A percentile compares a stretch with the other conserved stretches of the same genome.
phyloP scores from a whole-genome alignment of 192 early-diverging fungal genomes.

The Dissophora ornata region DNA sequence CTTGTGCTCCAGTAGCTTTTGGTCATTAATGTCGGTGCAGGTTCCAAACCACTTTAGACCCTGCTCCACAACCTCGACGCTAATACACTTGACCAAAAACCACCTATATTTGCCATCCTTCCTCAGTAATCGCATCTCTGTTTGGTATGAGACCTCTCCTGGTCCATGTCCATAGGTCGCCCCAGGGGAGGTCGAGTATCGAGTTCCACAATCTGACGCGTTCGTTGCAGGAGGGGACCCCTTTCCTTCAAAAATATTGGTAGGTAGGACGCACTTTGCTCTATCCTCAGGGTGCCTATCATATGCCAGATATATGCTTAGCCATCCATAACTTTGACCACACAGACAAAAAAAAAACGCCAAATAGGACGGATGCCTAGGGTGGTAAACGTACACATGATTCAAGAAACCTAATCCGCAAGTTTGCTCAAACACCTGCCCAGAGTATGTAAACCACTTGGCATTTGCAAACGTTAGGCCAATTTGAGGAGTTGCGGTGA shows the following conservation, averaged over 20 bases:
- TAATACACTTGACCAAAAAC: constrained; percentile 69
- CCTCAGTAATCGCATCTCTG: constrained; percentile 58
- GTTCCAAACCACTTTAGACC: constrained; percentile 68
- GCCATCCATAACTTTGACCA: too few species aligned
- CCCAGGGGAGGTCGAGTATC: constrained; percentile 29
- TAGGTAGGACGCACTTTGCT: constrained; percentile 56
- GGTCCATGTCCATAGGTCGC: constrained; percentile 21
- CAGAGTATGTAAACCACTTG: constrained; percentile 67
- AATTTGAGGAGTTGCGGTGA: constrained; percentile 60
- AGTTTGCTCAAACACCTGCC: constrained; percentile 61
- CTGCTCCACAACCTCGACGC: constrained; percentile 60
- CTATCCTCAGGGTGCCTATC: constrained; percentile 61
- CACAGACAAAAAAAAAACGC: not conserved
- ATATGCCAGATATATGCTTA: not conserved
- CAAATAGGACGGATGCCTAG: not conserved
- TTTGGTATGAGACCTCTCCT: constrained; percentile 57
- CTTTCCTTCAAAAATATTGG: constrained; percentile 37
- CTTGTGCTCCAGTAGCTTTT: constrained; percentile 67
- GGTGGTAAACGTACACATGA: constrained; percentile 47
- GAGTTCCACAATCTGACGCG: not conserved
- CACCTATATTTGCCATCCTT: constrained; percentile 60
- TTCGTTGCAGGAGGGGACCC: constrained; percentile 9
- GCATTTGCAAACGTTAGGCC: constrained; percentile 66
- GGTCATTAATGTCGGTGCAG: constrained; percentile 71
- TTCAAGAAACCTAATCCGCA: constrained; percentile 65